Evolutionary conservation across 805 yeast species (phyloP).

Genomic region (Candida suzukii): DNA sequence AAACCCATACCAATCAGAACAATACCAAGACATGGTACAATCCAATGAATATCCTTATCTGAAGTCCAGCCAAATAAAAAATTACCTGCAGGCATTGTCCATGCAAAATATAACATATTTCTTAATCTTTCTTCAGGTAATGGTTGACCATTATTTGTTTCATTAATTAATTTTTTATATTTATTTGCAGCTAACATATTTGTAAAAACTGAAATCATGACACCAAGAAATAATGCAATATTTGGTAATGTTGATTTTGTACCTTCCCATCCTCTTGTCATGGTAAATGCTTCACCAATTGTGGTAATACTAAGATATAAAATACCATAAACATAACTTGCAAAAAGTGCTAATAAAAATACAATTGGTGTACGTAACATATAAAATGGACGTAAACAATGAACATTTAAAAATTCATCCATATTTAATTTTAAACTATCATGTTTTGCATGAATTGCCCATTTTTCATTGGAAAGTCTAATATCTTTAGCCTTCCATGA

Average conservation of each 20-base stretch:
- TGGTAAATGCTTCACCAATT: conserved; percentile 29
- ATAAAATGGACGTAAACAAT: conserved; percentile 29
- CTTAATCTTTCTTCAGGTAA: conserved; percentile 56
- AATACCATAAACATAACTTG: conserved; percentile 42
- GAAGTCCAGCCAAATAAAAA: conserved; percentile 63
- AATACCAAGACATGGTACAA: conserved; percentile 53
- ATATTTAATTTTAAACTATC: conserved; percentile 12
- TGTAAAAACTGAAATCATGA: conserved; percentile 23
- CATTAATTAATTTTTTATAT: conserved; percentile 6
- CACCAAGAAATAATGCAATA: conserved; percentile 31
- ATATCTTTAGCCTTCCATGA: conserved; percentile 17
- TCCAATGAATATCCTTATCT: conserved; percentile 35
- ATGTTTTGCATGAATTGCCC: conserved; percentile 25
- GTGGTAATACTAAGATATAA: conserved; percentile 39
- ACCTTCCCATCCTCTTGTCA: conserved; percentile 24
- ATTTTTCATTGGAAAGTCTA: conserved; percentile 20
- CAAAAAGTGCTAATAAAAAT: conserved; percentile 35
- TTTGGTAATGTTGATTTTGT: conserved; percentile 27
- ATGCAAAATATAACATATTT: conserved; percentile 45
- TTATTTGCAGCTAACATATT: conserved; percentile 24
- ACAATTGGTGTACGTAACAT: conserved; percentile 37
- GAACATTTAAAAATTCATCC: conserved; percentile 20
- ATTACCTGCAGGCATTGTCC: conserved; percentile 53
- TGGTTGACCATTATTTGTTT: conserved; percentile 35
- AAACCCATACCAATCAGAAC: conserved; percentile 52